A percentile compares a stretch with the other conserved stretches of the same genome.
phyloP scores from a whole-genome alignment of 129 eudicot genomes.

The Glebionis coronaria region DNA sequence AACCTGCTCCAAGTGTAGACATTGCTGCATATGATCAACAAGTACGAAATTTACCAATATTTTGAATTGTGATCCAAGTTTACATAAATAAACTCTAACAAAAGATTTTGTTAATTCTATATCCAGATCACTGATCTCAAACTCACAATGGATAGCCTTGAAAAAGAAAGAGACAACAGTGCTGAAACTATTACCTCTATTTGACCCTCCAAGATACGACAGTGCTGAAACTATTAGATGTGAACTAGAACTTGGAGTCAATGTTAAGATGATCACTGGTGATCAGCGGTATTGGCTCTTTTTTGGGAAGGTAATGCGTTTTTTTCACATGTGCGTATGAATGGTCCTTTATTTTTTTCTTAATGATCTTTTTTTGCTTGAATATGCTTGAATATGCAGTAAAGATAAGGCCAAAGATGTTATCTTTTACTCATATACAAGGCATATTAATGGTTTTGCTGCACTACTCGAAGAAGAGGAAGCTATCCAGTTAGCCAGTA shows the following conservation, averaged over 20 bases:
- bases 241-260: too few species aligned
- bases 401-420: slow-evolving; percentile 74
- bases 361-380: too few species aligned
- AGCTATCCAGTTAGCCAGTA: slow-evolving; percentile 70
- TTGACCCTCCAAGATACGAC: too few species aligned
- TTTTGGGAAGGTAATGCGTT: slow-evolving; percentile 71
- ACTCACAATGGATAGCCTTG: slow-evolving; percentile 78
- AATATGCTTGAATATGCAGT: slow-evolving; percentile 29
- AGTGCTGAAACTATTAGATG: too few species aligned
- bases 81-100: too few species aligned
- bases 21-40: slow-evolving; percentile 57
- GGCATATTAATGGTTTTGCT: slow-evolving; percentile 94
- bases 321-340: slow-evolving; percentile 12
- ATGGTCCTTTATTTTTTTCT: background rate
- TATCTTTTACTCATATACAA: slow-evolving; percentile 81
- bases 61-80: background rate
- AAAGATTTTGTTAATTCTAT: background rate
- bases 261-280: too few species aligned
- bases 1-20: slow-evolving; percentile 48
- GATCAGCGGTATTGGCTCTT: too few species aligned
- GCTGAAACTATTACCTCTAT: too few species aligned
- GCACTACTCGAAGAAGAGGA: slow-evolving; percentile 76
- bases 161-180: slow-evolving; percentile 95
- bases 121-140: slow-evolving; percentile 83
- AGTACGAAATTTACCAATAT: slow-evolving; percentile 25